Evolutionary conservation across 2,329 filamentous ascomycete genomes (phyloP).

Genomic region (Aspergillus novofumigatus): DNA sequence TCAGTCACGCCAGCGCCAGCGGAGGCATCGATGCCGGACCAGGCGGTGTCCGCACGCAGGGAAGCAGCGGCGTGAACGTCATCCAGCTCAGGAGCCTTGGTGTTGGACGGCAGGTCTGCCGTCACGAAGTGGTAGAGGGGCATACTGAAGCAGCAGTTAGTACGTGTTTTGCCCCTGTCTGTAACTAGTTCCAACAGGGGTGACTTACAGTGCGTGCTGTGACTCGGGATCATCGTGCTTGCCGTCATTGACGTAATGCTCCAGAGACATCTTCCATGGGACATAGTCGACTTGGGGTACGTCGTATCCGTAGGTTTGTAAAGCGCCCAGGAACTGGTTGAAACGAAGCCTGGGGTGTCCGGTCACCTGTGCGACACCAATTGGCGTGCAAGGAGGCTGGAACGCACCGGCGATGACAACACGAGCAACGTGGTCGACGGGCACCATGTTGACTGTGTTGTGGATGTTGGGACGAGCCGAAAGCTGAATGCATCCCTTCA

Average conservation of each 20-base stretch:
- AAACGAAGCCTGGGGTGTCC: slow-evolving; percentile 72
- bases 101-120: slow-evolving; percentile 64
- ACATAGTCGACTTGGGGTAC: slow-evolving; percentile 64
- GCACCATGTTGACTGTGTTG: slow-evolving; percentile 87
- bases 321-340: slow-evolving; percentile 68
- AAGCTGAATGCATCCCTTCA: slow-evolving; percentile 84
- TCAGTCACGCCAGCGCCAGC: slow-evolving; percentile 54
- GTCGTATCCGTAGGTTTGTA: slow-evolving; percentile 70
- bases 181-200: not conserved
- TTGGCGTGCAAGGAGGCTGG: slow-evolving; percentile 52
- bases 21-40: slow-evolving; percentile 56
- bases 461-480: slow-evolving; percentile 66
- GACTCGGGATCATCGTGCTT: slow-evolving; percentile 54
- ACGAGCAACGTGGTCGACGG: slow-evolving; percentile 77
- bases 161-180: not conserved
- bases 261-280: slow-evolving; percentile 64
- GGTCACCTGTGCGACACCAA: slow-evolving; percentile 72
- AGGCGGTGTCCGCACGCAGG: slow-evolving; percentile 58
- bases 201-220: slow-evolving; percentile 60
- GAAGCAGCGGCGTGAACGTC: slow-evolving; percentile 64
- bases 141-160: slow-evolving; percentile 40
- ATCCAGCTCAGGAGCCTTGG: slow-evolving; percentile 69
- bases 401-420: slow-evolving; percentile 72
- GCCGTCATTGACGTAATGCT: slow-evolving; percentile 61
- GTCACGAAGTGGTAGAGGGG: slow-evolving; percentile 72